A percentile compares a stretch with the other conserved stretches of the same genome.
These are phyloP conservation scores for Austroboletus eburneus DNA, from an alignment of 768 basidiomycete genomes.

Conservation along the genomic window DNA sequence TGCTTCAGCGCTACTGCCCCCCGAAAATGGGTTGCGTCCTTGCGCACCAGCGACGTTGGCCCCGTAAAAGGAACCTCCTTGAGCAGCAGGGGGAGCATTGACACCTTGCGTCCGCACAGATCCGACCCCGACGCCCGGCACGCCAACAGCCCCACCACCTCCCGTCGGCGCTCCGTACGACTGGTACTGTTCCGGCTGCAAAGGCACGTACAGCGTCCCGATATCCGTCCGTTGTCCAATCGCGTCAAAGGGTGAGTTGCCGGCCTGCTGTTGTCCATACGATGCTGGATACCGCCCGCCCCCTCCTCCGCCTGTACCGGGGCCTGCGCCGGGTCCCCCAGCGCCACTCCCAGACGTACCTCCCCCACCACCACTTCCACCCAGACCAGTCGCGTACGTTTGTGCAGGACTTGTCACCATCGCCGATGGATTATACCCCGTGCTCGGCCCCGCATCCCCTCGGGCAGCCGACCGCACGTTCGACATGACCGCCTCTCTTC, in stretches of 20 bases:
- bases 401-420: slow-evolving; percentile 76
- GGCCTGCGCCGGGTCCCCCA: neutral
- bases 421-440: slow-evolving; percentile 42
- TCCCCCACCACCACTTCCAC: neutral
- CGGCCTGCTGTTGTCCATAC: slow-evolving; percentile 43
- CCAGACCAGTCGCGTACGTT: slow-evolving; percentile 48
- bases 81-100: slow-evolving; percentile 6
- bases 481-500: slow-evolving; percentile 78
- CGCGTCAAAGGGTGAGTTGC: slow-evolving; percentile 51
- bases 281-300: slow-evolving; percentile 54
- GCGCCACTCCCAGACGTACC: neutral
- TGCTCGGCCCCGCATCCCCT: slow-evolving; percentile 38
- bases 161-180: slow-evolving; percentile 40
- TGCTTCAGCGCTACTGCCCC: slow-evolving; percentile 27
- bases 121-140: slow-evolving; percentile 11
- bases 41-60: slow-evolving; percentile 49
- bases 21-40: slow-evolving; percentile 38
- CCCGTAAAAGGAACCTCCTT: slow-evolving; percentile 55
- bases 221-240: slow-evolving; percentile 62
- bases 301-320: slow-evolving; percentile 3
- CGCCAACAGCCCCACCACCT: slow-evolving; percentile 23
- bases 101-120: slow-evolving; percentile 43
- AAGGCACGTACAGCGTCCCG: slow-evolving; percentile 68
- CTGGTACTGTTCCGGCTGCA: slow-evolving; percentile 80
- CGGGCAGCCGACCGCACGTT: slow-evolving; percentile 66